Evolutionary conservation across 2,329 filamentous ascomycete species (phyloP).

Genomic region (Ceratocystiopsis minuta): DNA sequence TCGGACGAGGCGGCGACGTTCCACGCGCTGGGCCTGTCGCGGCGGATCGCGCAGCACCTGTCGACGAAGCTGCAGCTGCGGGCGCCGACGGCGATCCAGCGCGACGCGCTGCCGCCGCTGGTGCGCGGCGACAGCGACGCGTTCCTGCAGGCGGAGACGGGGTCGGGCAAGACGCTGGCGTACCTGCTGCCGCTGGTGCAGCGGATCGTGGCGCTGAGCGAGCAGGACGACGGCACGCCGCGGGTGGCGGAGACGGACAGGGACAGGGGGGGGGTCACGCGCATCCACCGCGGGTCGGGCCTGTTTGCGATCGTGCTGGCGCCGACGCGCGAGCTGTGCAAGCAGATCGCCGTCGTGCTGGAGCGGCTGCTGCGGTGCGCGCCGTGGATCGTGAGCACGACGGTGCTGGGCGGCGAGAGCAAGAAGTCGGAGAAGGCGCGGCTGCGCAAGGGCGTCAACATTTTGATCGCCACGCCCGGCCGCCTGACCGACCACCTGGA

Average conservation of each 20-base stretch:
- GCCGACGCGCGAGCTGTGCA: constrained; percentile 82
- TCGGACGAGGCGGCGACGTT: constrained; percentile 73
- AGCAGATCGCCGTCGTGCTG: constrained; percentile 77
- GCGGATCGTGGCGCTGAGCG: constrained; percentile 60
- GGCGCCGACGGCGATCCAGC: constrained; percentile 86
- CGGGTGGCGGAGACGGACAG: too few relatives aligned
- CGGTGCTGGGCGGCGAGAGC: constrained; percentile 52
- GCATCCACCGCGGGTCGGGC: constrained; percentile 66
- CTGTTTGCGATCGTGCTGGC: constrained; percentile 88
- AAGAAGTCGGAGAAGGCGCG: constrained; percentile 80
- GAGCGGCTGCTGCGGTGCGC: constrained; percentile 75
- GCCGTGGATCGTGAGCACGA: constrained; percentile 86
- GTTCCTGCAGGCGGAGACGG: constrained; percentile 92
- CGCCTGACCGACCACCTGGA: constrained; percentile 80
- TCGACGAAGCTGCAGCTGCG: constrained; percentile 74
- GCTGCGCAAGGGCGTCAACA: constrained; percentile 84
- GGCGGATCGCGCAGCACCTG: constrained; percentile 64
- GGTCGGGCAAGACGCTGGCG: constrained; percentile 93
- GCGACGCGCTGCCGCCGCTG: constrained; percentile 67
- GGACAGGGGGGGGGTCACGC: too few relatives aligned
- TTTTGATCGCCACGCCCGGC: constrained; percentile 86
- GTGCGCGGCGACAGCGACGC: constrained; percentile 70
- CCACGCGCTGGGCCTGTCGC: constrained; percentile 65
- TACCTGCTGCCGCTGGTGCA: constrained; percentile 88
- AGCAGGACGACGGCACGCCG: constrained; percentile 20